These are phyloP conservation scores for Phytophthora multivora DNA, from an alignment of 352 stramenopile species.

Conservation along the genomic window DNA sequence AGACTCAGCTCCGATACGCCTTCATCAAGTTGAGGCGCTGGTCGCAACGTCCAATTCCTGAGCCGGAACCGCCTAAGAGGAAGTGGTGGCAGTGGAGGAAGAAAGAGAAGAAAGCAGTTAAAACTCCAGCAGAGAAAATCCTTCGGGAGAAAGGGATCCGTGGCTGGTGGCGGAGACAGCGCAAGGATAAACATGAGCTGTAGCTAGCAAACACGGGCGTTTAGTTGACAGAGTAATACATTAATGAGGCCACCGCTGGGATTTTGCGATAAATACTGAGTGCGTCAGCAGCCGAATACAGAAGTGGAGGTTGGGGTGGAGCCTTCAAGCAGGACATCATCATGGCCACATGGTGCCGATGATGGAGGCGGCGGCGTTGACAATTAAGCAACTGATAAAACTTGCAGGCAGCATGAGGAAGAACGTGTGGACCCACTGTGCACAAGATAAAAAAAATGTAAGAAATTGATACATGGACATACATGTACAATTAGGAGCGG, in stretches of 20 bases:
- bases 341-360: constrained; percentile 83
- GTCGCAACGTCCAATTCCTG: constrained; percentile 32
- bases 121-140: constrained; percentile 12
- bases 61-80: constrained; percentile 13
- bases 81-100: constrained; percentile 34
- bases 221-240: constrained; percentile 41
- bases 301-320: constrained; percentile 4
- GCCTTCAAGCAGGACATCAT: constrained; percentile 11
- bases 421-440: constrained; percentile 75
- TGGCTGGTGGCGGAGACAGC: constrained; percentile 24
- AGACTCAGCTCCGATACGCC: constrained; percentile 64
- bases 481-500: background rate
- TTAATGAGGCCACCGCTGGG: constrained; percentile 23
- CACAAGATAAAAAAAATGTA: constrained; percentile 16
- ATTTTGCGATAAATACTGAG: constrained; percentile 35
- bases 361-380: constrained; percentile 73
- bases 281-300: constrained; percentile 11
- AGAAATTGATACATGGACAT: background rate
- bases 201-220: constrained; percentile 12
- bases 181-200: constrained; percentile 30
- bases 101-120: constrained; percentile 16
- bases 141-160: constrained; percentile 27
- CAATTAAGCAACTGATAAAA: constrained; percentile 81
- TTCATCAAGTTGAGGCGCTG: constrained; percentile 64
- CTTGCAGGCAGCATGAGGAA: constrained; percentile 83